Evolutionary conservation across 2,329 filamentous ascomycete genomes (phyloP).

Genomic region (Nothophoma quercina): DNA sequence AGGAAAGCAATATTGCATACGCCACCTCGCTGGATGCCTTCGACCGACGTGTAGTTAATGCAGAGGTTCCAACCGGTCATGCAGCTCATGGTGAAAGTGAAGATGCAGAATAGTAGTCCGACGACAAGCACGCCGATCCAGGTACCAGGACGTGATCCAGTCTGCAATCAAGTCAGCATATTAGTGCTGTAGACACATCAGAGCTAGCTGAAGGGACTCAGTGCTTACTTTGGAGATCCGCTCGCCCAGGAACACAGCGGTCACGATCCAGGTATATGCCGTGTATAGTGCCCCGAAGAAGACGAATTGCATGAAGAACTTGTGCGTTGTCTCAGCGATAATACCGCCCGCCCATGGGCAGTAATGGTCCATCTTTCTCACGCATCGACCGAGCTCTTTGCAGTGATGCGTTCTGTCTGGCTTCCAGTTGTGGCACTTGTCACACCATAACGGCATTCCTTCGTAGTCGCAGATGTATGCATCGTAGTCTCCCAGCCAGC

Average conservation of each 20-base stretch:
- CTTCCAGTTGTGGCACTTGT: slow-evolving; percentile 84
- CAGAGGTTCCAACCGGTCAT: slow-evolving; percentile 75
- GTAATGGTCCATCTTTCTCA: slow-evolving; percentile 92
- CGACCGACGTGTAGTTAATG: slow-evolving; percentile 83
- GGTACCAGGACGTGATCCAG: slow-evolving; percentile 36
- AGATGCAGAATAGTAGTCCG: slow-evolving; percentile 78
- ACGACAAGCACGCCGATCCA: slow-evolving; percentile 73
- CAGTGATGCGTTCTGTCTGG: slow-evolving; percentile 88
- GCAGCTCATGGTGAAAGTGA: slow-evolving; percentile 76
- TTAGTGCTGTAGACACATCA: too few species aligned
- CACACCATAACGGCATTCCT: slow-evolving; percentile 84
- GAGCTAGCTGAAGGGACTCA: too few species aligned
- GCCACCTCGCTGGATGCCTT: slow-evolving; percentile 70
- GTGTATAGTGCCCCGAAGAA: slow-evolving; percentile 76
- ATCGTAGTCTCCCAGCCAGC: slow-evolving; percentile 77
- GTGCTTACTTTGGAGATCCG: slow-evolving; percentile 56
- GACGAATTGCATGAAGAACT: slow-evolving; percentile 91
- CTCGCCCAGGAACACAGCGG: slow-evolving; percentile 69
- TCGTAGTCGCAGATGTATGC: slow-evolving; percentile 84
- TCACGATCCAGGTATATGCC: slow-evolving; percentile 67
- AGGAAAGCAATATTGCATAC: slow-evolving; percentile 77
- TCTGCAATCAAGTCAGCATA: slow-evolving; percentile 17
- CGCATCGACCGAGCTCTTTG: slow-evolving; percentile 80
- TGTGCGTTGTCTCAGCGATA: slow-evolving; percentile 84
- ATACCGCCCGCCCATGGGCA: slow-evolving; percentile 97